Conservation (phyloP, 768 basidiomycete species). For the Tricholoma bakamatsutake region DNA sequence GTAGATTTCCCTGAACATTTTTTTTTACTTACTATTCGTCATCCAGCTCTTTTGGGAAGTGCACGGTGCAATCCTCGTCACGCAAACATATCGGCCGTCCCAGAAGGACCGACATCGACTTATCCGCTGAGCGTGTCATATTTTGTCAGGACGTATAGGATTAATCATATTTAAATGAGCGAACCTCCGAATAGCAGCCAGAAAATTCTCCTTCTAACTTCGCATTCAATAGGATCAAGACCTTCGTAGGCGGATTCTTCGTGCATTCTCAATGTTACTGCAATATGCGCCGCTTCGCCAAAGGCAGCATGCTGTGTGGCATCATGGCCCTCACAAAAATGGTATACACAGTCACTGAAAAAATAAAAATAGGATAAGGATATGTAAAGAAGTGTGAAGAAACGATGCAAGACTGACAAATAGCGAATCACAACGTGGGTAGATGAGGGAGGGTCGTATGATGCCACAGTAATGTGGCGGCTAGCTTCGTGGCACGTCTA, state of each 20-base stretch:
- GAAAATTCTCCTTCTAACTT: slow-evolving; percentile 80
- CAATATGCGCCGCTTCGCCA: slow-evolving; percentile 81
- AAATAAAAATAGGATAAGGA: slow-evolving; percentile 7
- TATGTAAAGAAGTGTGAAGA: slow-evolving; percentile 2
- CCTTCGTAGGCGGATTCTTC: slow-evolving; percentile 81
- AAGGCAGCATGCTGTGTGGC: slow-evolving; percentile 85
- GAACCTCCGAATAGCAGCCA: slow-evolving; percentile 87
- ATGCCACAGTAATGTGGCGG: slow-evolving; percentile 70
- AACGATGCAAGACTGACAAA: slow-evolving; percentile 49
- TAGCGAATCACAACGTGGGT: slow-evolving; percentile 86
- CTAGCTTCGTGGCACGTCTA: slow-evolving; percentile 79
- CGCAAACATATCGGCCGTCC: slow-evolving; percentile 81
- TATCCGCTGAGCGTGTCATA: slow-evolving; percentile 55
- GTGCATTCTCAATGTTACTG: slow-evolving; percentile 78
- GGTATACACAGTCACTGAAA: slow-evolving; percentile 77
- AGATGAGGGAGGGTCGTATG: slow-evolving; percentile 79
- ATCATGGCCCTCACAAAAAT: slow-evolving; percentile 85
- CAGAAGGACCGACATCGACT: slow-evolving; percentile 82
- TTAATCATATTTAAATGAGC: slow-evolving; percentile 16
- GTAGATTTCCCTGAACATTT: slow-evolving; percentile 23
- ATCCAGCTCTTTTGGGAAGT: slow-evolving; percentile 84
- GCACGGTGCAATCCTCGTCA: slow-evolving; percentile 87
- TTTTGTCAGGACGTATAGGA: slow-evolving; percentile 4
- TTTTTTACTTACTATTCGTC: slow-evolving; percentile 72
- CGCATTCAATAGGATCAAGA: slow-evolving; percentile 82